These are phyloP conservation scores for Paracorniculantispora psalliotae DNA, from an alignment of 2,329 filamentous ascomycete species.

Conservation along the genomic window DNA sequence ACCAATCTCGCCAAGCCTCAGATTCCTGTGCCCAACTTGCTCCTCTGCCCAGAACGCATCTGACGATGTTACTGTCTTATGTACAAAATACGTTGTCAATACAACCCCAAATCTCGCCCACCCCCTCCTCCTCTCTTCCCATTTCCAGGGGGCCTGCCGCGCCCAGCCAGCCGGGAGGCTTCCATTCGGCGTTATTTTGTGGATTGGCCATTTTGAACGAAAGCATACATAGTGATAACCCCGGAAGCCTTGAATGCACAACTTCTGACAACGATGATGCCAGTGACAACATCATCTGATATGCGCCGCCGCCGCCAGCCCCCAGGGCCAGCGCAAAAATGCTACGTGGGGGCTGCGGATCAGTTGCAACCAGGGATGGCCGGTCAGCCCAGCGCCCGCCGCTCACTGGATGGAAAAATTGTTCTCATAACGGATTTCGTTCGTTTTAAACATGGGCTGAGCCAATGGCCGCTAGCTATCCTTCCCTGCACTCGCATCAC, in stretches of 20 bases:
- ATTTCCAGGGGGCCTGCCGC: neutral
- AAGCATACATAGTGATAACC: too few relatives aligned
- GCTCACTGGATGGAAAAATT: neutral
- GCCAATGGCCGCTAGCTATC: too few relatives aligned
- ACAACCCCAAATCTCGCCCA: constrained; percentile 2
- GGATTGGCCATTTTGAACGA: too few relatives aligned
- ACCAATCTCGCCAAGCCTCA: too few relatives aligned
- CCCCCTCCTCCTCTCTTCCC: neutral
- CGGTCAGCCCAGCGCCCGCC: neutral
- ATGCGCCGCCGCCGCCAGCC: neutral
- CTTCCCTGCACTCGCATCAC: neutral
- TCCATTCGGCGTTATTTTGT: neutral
- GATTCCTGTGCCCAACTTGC: too few relatives aligned
- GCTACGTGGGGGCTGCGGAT: constrained; percentile 11
- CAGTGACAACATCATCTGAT: constrained; percentile 8
- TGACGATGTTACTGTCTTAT: neutral
- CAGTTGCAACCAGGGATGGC: neutral
- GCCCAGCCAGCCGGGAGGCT: constrained; percentile 2
- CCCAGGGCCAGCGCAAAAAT: neutral
- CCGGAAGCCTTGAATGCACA: too few relatives aligned
- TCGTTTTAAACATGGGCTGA: too few relatives aligned
- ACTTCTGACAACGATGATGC: neutral
- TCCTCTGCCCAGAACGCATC: too few relatives aligned
- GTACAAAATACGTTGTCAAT: neutral
- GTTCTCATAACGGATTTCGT: neutral